Evolutionary conservation across 148 eudicot genomes (phyloP).

Genomic region (Nepenthes mirabilis): DNA sequence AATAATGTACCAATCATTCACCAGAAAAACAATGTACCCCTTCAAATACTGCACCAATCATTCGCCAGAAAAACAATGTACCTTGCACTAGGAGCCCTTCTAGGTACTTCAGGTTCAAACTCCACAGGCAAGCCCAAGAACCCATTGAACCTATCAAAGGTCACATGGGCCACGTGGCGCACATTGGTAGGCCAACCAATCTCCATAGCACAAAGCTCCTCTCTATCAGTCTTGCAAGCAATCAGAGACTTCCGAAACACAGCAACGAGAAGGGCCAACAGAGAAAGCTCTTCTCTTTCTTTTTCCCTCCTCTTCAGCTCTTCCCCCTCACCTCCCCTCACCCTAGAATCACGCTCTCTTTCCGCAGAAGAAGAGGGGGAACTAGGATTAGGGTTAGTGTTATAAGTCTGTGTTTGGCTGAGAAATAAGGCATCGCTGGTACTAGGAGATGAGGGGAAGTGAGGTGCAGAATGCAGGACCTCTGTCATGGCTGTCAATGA

Average conservation of each 20-base stretch:
- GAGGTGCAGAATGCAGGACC: conserved; percentile 65
- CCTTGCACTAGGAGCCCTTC: conserved; percentile 98
- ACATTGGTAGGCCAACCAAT: conserved; percentile 95
- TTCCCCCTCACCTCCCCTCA: conserved; percentile 15
- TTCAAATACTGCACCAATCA: not conserved
- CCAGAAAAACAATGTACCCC: not conserved
- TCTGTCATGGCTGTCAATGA: conserved; percentile 45
- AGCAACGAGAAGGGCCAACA: conserved; percentile 53
- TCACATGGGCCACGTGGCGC: conserved; percentile 94
- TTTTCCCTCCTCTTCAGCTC: conserved; percentile 39
- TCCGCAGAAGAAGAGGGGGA: conserved; percentile 2
- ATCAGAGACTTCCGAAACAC: conserved; percentile 63
- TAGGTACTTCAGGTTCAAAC: conserved; percentile 92
- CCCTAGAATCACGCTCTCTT: conserved; percentile 15
- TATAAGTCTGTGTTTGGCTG: conserved; percentile 19
- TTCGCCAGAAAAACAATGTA: conserved; percentile 13
- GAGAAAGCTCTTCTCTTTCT: conserved; percentile 58
- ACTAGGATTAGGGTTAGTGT: conserved; percentile 14
- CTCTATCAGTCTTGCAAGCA: conserved; percentile 45
- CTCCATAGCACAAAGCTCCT: conserved; percentile 52
- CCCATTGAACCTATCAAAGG: conserved; percentile 92
- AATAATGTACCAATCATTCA: conserved; percentile 2
- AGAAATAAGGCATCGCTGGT: conserved; percentile 24
- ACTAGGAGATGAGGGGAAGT: conserved; percentile 29
- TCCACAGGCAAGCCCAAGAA: conserved; percentile 99